These are phyloP conservation scores for Boletus pseudo-olivaceus DNA, from an alignment of 768 basidiomycete genomes.

Conservation along the genomic window DNA sequence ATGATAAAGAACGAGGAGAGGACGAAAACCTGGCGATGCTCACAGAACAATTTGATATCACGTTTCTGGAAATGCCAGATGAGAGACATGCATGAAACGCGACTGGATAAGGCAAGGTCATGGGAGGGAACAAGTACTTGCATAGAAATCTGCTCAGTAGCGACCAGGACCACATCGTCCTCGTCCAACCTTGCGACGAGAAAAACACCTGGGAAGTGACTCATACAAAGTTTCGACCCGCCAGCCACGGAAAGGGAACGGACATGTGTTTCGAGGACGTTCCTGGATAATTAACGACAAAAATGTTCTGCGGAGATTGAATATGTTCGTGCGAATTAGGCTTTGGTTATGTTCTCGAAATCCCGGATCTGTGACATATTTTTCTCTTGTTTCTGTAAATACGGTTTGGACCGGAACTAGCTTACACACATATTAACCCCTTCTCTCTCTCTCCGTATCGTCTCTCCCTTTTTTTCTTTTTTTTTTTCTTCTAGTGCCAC, in stretches of 20 bases:
- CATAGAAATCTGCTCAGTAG: constrained; percentile 6
- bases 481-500: constrained; percentile 4
- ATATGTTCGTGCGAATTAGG: constrained; percentile 31
- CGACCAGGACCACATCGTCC: too few relatives aligned
- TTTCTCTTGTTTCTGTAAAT: constrained; percentile 39
- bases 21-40: constrained; percentile 29
- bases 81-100: constrained; percentile 24
- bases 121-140: constrained; percentile 6
- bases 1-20: constrained; percentile 23
- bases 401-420: constrained; percentile 37
- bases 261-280: constrained; percentile 27
- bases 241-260: constrained; percentile 20
- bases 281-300: constrained; percentile 31
- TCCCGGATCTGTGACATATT: constrained; percentile 41
- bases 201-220: constrained; percentile 9
- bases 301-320: constrained; percentile 33
- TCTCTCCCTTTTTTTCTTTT: constrained; percentile 7
- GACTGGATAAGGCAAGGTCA: constrained; percentile 7
- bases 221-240: constrained; percentile 16
- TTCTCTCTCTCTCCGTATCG: constrained; percentile 18
- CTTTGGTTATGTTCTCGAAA: constrained; percentile 39
- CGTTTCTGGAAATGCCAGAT: constrained; percentile 30
- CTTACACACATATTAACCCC: constrained; percentile 35
- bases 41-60: constrained; percentile 34
- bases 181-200: not conserved